Conservation (phyloP, 208 protist species). For the Leptomonas pyrrhocoris region DNA sequence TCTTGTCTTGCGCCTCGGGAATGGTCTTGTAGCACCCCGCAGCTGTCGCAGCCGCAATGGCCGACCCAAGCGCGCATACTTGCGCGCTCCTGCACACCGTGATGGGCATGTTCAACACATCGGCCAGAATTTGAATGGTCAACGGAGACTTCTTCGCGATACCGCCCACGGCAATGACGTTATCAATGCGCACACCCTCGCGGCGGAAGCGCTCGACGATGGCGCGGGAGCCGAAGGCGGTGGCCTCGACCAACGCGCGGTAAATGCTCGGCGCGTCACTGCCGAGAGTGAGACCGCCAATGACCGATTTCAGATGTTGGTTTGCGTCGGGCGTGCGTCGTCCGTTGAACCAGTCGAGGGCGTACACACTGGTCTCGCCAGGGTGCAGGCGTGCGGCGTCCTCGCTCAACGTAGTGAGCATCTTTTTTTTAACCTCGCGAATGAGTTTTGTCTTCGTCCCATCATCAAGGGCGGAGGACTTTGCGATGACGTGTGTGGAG, state of each 20-base stretch:
- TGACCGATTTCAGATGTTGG: conserved; percentile 45
- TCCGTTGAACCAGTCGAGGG: conserved; percentile 72
- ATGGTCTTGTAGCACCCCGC: conserved; percentile 48
- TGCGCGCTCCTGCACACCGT: conserved; percentile 55
- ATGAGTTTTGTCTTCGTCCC: conserved; percentile 35
- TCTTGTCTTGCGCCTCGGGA: conserved; percentile 42
- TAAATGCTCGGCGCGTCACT: conserved; percentile 52
- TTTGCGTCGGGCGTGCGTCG: conserved; percentile 63
- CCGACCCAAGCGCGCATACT: conserved; percentile 55
- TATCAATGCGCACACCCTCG: conserved; percentile 60
- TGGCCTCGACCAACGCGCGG: conserved; percentile 52
- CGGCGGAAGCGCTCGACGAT: conserved; percentile 58
- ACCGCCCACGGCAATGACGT: conserved; percentile 61
- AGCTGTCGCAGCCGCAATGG: conserved; percentile 57
- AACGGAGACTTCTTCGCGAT: conserved; percentile 60
- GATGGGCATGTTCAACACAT: conserved; percentile 63
- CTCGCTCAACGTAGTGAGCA: conserved; percentile 34
- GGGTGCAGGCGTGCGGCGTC: conserved; percentile 32
- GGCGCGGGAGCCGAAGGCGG: conserved; percentile 52
- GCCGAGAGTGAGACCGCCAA: conserved; percentile 50
- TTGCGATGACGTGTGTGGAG: conserved; percentile 34
- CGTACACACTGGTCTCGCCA: conserved; percentile 29
- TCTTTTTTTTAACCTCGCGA: conserved; percentile 30
- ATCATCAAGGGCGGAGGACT: conserved; percentile 31
- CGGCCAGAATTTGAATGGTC: conserved; percentile 48